phyloP scores from a whole-genome alignment of 441 rosid genomes.

The Jatropha multifida region DNA sequence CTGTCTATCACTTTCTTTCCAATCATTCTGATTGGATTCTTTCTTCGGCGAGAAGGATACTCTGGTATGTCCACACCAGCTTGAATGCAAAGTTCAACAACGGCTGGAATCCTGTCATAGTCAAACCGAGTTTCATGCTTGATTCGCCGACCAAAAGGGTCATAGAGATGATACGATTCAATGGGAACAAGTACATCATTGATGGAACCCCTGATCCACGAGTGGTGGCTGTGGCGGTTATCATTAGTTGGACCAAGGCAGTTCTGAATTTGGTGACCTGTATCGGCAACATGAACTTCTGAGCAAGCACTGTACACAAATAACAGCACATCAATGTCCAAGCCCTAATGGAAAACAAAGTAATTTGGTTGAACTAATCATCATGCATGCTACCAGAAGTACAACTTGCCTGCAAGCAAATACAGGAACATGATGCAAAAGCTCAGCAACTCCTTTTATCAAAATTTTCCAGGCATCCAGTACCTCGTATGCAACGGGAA shows the following conservation, averaged over 20 bases:
- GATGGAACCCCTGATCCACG: conserved; percentile 70
- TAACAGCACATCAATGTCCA: conserved; percentile 16
- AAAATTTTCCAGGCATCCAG: conserved; percentile 79
- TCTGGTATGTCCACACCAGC: conserved; percentile 80
- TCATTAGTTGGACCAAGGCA: conserved; percentile 57
- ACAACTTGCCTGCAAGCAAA: conserved; percentile 68
- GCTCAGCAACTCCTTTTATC: conserved; percentile 78
- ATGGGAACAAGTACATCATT: conserved; percentile 66
- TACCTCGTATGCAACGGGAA: conserved; percentile 75
- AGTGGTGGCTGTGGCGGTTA: conserved; percentile 59
- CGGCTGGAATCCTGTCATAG: conserved; percentile 71
- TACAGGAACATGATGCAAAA: conserved; percentile 68
- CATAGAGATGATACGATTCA: conserved; percentile 64
- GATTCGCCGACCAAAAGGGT: conserved; percentile 66
- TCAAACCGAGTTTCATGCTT: conserved; percentile 76
- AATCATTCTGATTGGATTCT: conserved; percentile 66
- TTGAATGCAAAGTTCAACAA: conserved; percentile 84
- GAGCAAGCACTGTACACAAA: conserved; percentile 61
- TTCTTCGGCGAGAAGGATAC: conserved; percentile 81
- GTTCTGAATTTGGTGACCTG: conserved; percentile 70
- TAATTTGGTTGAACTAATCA: neutral
- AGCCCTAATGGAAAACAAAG: conserved; percentile 1
- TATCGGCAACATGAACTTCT: conserved; percentile 71
- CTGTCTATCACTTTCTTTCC: conserved; percentile 75
- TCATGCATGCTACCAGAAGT: neutral